phyloP scores from a whole-genome alignment of 108 stramenopile genomes.

The Fragilaria radians region DNA sequence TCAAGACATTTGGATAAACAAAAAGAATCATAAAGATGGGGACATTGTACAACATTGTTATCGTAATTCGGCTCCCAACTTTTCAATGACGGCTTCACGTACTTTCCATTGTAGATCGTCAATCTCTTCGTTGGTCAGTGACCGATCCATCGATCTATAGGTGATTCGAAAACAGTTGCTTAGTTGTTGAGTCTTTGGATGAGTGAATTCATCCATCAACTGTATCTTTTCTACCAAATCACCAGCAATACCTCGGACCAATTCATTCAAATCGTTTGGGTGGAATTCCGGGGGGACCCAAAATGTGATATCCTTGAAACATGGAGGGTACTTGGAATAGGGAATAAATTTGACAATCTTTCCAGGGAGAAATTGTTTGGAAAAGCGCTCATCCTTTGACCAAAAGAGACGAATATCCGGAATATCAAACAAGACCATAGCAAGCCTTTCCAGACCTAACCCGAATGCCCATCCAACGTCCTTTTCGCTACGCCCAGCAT shows the following conservation, averaged over 20 bases:
- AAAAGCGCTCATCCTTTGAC: slow-evolving; percentile 87
- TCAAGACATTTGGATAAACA: no score
- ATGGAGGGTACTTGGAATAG: slow-evolving; percentile 93
- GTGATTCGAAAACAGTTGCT: slow-evolving; percentile 90
- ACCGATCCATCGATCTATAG: slow-evolving; percentile 95
- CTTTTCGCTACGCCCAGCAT: slow-evolving; percentile 23
- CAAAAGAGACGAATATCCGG: slow-evolving; percentile 98
- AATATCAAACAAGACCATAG: slow-evolving; percentile 94
- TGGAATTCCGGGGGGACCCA: slow-evolving; percentile 62
- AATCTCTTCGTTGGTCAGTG: slow-evolving; percentile 95
- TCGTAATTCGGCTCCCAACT: slow-evolving; percentile 26
- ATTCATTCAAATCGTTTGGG: slow-evolving; percentile 85
- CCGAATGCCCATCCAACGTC: slow-evolving; percentile 96
- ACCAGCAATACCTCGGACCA: slow-evolving; percentile 86
- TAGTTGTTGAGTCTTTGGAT: slow-evolving; percentile 82
- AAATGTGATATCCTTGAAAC: slow-evolving; percentile 92
- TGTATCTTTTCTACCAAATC: slow-evolving; percentile 90
- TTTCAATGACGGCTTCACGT: slow-evolving; percentile 19
- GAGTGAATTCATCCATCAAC: slow-evolving; percentile 85
- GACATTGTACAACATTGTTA: no score
- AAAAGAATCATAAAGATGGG: no score
- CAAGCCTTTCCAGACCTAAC: slow-evolving; percentile 91
- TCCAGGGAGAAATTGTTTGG: slow-evolving; percentile 76
- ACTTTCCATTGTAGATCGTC: slow-evolving; percentile 84
- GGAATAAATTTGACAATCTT: slow-evolving; percentile 77